Percentiles rank a stretch among this genome's conserved stretches.
These are phyloP conservation scores for Amoeboaphelidium protococcarum DNA, from an alignment of 371 early-diverging fungal species.

Conservation along the genomic window DNA sequence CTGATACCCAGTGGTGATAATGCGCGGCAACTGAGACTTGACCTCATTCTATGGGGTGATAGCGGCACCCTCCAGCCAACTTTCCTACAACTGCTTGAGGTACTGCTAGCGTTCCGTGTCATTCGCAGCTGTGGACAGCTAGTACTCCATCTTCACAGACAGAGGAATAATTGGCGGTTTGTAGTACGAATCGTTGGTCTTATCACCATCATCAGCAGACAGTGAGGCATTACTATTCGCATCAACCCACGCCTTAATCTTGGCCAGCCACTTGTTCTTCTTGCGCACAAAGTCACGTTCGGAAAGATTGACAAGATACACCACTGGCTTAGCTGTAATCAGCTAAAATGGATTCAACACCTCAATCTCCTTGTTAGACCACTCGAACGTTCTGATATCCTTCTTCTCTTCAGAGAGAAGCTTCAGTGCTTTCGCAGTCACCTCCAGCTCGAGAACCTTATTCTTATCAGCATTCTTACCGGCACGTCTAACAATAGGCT, in stretches of 20 bases:
- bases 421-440: constrained; percentile 20
- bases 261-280: constrained; percentile 56
- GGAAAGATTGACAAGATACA: constrained; percentile 83
- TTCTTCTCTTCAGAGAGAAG: constrained; percentile 45
- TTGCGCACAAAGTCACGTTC: constrained; percentile 62
- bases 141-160: constrained; percentile 3
- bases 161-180: constrained; percentile 1
- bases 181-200: constrained; percentile 1
- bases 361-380: constrained; percentile 73
- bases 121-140: constrained; percentile 11
- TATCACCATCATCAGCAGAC: constrained; percentile 16
- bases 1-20: constrained; percentile 72
- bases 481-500: neutral
- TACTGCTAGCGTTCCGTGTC: constrained; percentile 34
- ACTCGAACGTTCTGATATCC: constrained; percentile 62
- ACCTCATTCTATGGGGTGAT: too few relatives aligned
- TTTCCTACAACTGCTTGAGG: constrained; percentile 25
- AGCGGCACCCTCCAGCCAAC: constrained; percentile 8
- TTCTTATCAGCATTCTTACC: constrained; percentile 17
- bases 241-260: constrained; percentile 7
- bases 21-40: constrained; percentile 66
- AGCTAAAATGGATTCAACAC: constrained; percentile 71
- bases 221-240: constrained; percentile 6
- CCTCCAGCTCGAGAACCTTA: constrained; percentile 20
- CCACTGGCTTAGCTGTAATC: constrained; percentile 91